Conservation (phyloP, 192 early-diverging fungal genomes). For the Coemansia interrupta region DNA sequence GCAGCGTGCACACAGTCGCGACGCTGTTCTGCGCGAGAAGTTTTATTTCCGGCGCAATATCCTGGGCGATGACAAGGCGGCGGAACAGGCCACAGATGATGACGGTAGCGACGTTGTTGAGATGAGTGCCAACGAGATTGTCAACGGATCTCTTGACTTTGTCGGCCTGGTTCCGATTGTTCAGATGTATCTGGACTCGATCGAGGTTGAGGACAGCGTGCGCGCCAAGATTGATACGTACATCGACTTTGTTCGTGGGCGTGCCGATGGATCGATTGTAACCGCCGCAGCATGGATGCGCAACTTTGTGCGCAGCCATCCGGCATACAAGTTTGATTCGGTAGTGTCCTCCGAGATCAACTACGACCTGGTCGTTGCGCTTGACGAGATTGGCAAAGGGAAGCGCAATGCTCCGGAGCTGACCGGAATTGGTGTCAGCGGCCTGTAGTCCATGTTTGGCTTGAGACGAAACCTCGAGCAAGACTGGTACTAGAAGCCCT, state of each 20-base stretch:
- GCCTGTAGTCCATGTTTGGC: neutral
- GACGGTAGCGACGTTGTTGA: conserved; percentile 56
- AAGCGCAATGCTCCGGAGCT: conserved; percentile 42
- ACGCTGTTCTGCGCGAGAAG: conserved; percentile 74
- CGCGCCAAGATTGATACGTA: conserved; percentile 69
- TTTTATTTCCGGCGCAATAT: conserved; percentile 90
- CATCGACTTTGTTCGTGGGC: conserved; percentile 71
- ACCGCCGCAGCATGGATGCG: conserved; percentile 90
- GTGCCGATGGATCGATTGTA: conserved; percentile 78
- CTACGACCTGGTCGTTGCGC: conserved; percentile 71
- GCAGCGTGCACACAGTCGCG: conserved; percentile 77
- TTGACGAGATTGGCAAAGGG: conserved; percentile 44
- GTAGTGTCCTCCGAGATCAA: conserved; percentile 80
- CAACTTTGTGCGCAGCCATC: conserved; percentile 80
- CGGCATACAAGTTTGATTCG: conserved; percentile 85
- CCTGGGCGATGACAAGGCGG: conserved; percentile 24
- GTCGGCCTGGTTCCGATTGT: conserved; percentile 83
- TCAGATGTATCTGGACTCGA: conserved; percentile 75
- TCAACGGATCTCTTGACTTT: conserved; percentile 80
- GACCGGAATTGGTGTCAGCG: neutral
- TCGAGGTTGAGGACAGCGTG: conserved; percentile 66
- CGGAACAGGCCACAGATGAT: conserved; percentile 1
- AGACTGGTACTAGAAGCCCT: no score
- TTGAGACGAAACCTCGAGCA: no score
- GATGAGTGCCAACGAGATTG: conserved; percentile 87